Percentiles rank a stretch among this genome's conserved stretches.
Evolutionary conservation across 352 stramenopile genomes (phyloP).

Genomic region (Globisporangium lucens): DNA sequence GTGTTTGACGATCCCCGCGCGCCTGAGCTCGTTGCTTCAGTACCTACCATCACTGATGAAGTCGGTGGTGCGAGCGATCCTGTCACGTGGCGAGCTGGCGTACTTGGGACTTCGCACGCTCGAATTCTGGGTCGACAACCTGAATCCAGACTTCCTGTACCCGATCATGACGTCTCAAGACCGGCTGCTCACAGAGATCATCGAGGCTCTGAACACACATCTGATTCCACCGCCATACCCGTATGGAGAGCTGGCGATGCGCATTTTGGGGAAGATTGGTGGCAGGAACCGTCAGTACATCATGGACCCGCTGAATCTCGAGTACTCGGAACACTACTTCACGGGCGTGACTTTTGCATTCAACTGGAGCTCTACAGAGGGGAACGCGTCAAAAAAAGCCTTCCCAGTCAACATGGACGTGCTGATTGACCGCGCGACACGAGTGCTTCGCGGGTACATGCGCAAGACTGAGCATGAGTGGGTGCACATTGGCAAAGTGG

Average conservation of each 20-base stretch:
- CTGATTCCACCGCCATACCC: constrained; percentile 96
- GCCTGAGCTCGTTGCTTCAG: constrained; percentile 94
- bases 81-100: constrained; percentile 93
- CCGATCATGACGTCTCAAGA: constrained; percentile 91
- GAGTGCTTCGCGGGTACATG: constrained; percentile 61
- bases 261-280: constrained; percentile 97
- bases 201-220: constrained; percentile 94
- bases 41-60: constrained; percentile 96
- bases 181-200: constrained; percentile 91
- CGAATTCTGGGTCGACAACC: constrained; percentile 99
- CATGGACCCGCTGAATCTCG: constrained; percentile 76
- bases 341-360: constrained; percentile 53
- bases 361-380: constrained; percentile 33
- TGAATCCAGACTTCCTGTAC: constrained; percentile 97
- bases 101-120: constrained; percentile 95
- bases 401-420: constrained; percentile 67
- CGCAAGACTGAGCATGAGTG: constrained; percentile 46
- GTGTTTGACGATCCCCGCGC: constrained; percentile 94
- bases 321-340: constrained; percentile 45
- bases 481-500: constrained; percentile 51
- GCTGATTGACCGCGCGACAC: constrained; percentile 38
- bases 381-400: constrained; percentile 4
- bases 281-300: constrained; percentile 90
- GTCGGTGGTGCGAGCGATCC: constrained; percentile 92
- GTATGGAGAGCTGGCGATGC: constrained; percentile 94